Conservation (phyloP, 768 basidiomycete genomes). For the Myochromella boudieri region DNA sequence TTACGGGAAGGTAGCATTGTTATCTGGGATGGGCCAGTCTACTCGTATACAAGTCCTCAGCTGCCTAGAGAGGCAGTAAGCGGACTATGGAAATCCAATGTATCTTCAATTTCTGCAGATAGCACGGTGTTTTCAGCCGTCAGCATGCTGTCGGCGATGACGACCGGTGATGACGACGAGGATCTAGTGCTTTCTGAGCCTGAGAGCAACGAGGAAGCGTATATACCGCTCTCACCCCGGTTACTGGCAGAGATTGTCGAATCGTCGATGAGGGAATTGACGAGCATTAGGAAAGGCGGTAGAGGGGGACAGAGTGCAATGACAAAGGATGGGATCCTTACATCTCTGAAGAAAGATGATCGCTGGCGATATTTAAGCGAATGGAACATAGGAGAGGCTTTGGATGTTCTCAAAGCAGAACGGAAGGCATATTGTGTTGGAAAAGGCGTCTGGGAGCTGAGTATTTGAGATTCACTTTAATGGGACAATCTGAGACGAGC, state of each 20-base stretch:
- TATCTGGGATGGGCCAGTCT: conserved; percentile 66
- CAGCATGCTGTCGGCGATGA: conserved; percentile 5
- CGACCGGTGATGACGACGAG: conserved; percentile 31
- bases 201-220: conserved; percentile 58
- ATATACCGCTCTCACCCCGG: conserved; percentile 56
- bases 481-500: too few species aligned
- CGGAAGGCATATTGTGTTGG: conserved; percentile 36
- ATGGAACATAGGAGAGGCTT: conserved; percentile 64
- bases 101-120: conserved; percentile 26
- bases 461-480: too few species aligned
- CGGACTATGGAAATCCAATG: conserved; percentile 50
- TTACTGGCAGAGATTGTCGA: conserved; percentile 51
- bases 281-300: conserved; percentile 9
- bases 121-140: conserved; percentile 30
- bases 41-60: conserved; percentile 30
- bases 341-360: conserved; percentile 52
- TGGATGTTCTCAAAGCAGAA: conserved; percentile 44
- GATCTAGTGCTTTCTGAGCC: conserved; percentile 62
- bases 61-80: conserved; percentile 22
- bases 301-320: conserved; percentile 22
- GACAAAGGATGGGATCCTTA: conserved; percentile 46
- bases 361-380: conserved; percentile 65
- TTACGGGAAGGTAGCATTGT: conserved; percentile 74
- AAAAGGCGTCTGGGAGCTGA: conserved; percentile 41
- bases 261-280: conserved; percentile 39